A percentile compares a stretch with the other conserved stretches of the same genome.
Conservation (phyloP, 768 basidiomycete genomes). For the Pholiota conissans region DNA sequence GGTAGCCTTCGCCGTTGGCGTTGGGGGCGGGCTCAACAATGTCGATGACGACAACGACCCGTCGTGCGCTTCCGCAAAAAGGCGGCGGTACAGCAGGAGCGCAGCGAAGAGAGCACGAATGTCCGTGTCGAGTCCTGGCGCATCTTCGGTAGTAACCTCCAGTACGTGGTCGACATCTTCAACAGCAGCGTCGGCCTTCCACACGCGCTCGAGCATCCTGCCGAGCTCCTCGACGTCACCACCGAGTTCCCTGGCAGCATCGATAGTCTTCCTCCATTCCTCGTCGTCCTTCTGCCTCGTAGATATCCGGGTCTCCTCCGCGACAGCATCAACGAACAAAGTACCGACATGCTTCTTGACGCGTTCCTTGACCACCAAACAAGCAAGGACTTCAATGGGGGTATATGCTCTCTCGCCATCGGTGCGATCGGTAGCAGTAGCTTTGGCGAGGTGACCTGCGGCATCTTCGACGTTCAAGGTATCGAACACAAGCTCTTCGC, state of each 20-base stretch:
- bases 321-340: conserved; percentile 51
- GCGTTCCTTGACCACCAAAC: conserved; percentile 48
- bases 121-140: conserved; percentile 34
- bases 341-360: conserved; percentile 51
- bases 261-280: conserved; percentile 49
- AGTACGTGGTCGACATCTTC: too few species aligned
- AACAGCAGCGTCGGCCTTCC: conserved; percentile 31
- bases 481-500: conserved; percentile 57
- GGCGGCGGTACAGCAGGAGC: conserved; percentile 57
- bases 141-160: background rate
- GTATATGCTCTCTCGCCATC: conserved; percentile 25
- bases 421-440: conserved; percentile 5
- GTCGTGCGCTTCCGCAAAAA: conserved; percentile 39
- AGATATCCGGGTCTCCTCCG: conserved; percentile 32
- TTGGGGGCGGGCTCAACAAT: conserved; percentile 62
- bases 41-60: conserved; percentile 26
- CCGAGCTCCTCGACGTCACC: conserved; percentile 57
- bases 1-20: conserved; percentile 34
- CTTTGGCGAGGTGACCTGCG: conserved; percentile 24
- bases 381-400: conserved; percentile 53
- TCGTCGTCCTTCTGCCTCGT: conserved; percentile 19
- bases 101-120: conserved; percentile 57
- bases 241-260: conserved; percentile 63
- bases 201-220: conserved; percentile 54
- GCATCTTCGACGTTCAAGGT: conserved; percentile 57